These are phyloP conservation scores for Talaromyces ruber DNA, from an alignment of 495 filamentous ascomycete species.

Conservation along the genomic window DNA sequence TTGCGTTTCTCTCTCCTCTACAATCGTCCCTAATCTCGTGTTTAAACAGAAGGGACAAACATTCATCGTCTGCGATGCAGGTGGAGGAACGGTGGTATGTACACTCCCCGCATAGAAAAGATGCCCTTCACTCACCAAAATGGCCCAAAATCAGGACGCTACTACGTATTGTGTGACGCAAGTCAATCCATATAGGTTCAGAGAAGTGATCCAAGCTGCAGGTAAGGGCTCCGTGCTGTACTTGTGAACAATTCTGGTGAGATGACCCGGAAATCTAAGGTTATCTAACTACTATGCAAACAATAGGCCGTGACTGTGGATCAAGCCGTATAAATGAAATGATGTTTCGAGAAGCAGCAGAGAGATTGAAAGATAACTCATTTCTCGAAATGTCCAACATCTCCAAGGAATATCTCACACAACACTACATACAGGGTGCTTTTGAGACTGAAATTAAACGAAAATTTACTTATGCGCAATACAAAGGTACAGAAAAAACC, in stretches of 20 bases:
- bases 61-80: slow-evolving; percentile 49
- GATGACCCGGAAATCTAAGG: background rate
- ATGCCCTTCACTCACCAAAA: background rate
- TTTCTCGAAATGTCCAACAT: background rate
- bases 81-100: slow-evolving; percentile 50
- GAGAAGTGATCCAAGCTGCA: background rate
- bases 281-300: background rate
- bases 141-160: background rate
- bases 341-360: background rate
- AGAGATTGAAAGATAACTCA: background rate
- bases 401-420: background rate
- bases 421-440: background rate
- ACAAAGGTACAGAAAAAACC: background rate
- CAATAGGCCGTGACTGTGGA: background rate
- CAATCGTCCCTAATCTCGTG: background rate
- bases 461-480: background rate
- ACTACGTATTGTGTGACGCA: background rate
- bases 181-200: background rate
- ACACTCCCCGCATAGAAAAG: background rate
- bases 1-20: background rate
- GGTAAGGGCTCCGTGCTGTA: background rate
- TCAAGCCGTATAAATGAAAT: background rate
- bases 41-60: slow-evolving; percentile 25
- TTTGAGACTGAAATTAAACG: background rate
- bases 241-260: background rate